phyloP scores from a whole-genome alignment of 108 stramenopile genomes.

The Cylindrotheca fusiformis region DNA sequence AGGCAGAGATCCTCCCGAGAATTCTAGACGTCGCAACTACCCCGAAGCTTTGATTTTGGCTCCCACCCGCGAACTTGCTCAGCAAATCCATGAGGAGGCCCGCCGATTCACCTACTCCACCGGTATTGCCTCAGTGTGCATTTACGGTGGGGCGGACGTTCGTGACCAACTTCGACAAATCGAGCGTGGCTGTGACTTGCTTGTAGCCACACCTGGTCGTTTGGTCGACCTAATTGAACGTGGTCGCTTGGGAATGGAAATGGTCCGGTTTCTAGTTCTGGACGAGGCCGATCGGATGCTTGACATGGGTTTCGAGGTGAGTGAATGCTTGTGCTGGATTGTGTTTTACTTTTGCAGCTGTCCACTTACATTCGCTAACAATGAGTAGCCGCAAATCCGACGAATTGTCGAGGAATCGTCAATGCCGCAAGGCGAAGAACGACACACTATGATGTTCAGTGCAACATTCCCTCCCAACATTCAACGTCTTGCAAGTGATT shows the following conservation, averaged over 20 bases:
- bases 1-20: constrained; percentile 61
- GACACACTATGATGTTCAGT: constrained; percentile 97
- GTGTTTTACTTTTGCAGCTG: not conserved
- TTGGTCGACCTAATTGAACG: constrained; percentile 94
- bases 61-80: constrained; percentile 97
- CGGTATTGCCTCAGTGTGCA: constrained; percentile 90
- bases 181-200: constrained; percentile 84
- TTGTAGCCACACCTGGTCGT: constrained; percentile 99
- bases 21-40: constrained; percentile 53
- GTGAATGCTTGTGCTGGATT: constrained; percentile 1
- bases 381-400: constrained; percentile 76
- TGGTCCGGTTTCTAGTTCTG: constrained; percentile 84
- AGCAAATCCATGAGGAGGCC: constrained; percentile 98
- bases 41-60: constrained; percentile 92
- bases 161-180: constrained; percentile 88
- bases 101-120: constrained; percentile 95
- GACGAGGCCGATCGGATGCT: constrained; percentile 99
- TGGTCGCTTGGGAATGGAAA: constrained; percentile 86
- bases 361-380: not conserved
- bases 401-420: constrained; percentile 78
- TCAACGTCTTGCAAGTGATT: constrained; percentile 90
- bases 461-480: constrained; percentile 97
- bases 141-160: constrained; percentile 97
- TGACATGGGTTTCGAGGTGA: constrained; percentile 96
- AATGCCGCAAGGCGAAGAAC: constrained; percentile 68